Base-by-base conservation (phyloP, 2,329 filamentous ascomycete species). In the Oidium heveae region DNA sequence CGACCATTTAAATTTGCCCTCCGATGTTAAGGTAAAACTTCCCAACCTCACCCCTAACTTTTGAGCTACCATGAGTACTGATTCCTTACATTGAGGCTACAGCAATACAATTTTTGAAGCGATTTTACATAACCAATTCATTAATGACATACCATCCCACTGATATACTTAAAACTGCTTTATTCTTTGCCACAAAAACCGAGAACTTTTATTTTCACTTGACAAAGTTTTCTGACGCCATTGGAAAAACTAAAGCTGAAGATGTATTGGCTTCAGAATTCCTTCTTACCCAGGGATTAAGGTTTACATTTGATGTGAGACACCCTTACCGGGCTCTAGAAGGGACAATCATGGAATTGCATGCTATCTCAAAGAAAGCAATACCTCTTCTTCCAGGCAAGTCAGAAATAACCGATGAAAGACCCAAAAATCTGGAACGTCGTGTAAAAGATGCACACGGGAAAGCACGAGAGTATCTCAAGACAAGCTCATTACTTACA, bases 101-200 rank as follows among this genome's bases (percentile, higher is more conserved):
- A 33, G 73, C 60, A 59, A 60, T 61, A 28, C 63, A 64, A 60
- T 95, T 93, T 66, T 75, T 98, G 57, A 84, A 86, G 55, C 84
- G 91, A 56, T 96, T 98, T 74, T 98, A 96, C 70, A 76, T 94
- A 39, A 89, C 84, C 63, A 94, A 96, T 69, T 93, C 85, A 43
- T 79, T 88, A 63, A 94, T 96, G 85, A 94, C 88, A 33, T 96
- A 98, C 66, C 85, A 89, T 58, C 89, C 88, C 0, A 84, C 85
- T 58, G 81, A 86, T 58, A 84, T 96, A 60, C 80, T 94, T 65
- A 86, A 88, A 64, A 91, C 87, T 33, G 86, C 84, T 37, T 75
- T 98, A 55, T 96, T 93, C 71, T 84, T 98, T 59, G 87, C 87
- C 10, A 87, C 82, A 63, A 98, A 98, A 69, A 86, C 86, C 4